These are phyloP conservation scores for Oryza coarctata DNA, from an alignment of 176 grass and related monocot species.

Conservation along the genomic window DNA sequence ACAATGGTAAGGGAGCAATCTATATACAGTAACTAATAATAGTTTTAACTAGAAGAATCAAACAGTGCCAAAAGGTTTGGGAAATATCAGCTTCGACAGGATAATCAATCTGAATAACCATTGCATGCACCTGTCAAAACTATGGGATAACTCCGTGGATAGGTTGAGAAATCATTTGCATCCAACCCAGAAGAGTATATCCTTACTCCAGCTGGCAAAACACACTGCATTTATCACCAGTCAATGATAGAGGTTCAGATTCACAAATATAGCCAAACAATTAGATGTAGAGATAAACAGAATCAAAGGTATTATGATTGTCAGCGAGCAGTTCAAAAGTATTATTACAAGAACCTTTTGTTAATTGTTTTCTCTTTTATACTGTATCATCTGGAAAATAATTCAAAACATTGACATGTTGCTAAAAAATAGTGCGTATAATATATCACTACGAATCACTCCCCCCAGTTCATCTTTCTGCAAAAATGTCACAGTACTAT, in stretches of 20 bases:
- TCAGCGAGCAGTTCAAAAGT: not conserved
- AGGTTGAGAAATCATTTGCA: slow-evolving; percentile 62
- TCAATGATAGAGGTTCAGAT: slow-evolving; percentile 36
- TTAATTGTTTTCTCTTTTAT: not conserved
- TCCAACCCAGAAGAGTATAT: slow-evolving; percentile 89
- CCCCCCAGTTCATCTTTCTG: not conserved
- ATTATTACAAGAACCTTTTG: slow-evolving; percentile 18
- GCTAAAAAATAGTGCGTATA: not conserved
- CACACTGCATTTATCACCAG: slow-evolving; percentile 73
- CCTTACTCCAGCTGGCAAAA: slow-evolving; percentile 95
- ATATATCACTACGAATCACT: not conserved
- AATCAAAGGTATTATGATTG: slow-evolving; percentile 26
- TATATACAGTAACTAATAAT: slow-evolving; percentile 19
- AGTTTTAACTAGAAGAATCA: slow-evolving; percentile 14
- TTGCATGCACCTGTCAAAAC: slow-evolving; percentile 87
- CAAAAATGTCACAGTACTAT: not conserved
- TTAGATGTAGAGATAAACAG: slow-evolving; percentile 9
- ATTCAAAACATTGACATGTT: not conserved
- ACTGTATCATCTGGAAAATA: not conserved
- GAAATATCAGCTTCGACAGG: slow-evolving; percentile 15
- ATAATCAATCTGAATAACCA: not conserved
- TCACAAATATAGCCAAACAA: not conserved
- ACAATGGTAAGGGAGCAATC: slow-evolving; percentile 6
- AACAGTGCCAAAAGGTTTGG: slow-evolving; percentile 12
- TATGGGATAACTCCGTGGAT: slow-evolving; percentile 93